A percentile compares a stretch with the other conserved stretches of the same genome.
Conservation (phyloP, 208 protist genomes). For the Wallacemonas collosoma region DNA sequence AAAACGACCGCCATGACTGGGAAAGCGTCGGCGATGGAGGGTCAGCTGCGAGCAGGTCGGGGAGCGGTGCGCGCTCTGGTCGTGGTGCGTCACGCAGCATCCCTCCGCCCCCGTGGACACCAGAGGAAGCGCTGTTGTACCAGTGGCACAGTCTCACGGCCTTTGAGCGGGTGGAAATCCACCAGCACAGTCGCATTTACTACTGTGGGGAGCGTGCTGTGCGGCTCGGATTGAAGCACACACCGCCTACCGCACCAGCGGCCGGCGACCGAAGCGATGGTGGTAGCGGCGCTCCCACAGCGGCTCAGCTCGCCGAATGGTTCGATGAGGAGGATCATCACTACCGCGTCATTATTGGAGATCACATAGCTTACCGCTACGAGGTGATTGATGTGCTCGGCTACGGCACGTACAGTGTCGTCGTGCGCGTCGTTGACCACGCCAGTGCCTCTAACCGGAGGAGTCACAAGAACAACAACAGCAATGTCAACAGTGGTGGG, state of each 20-base stretch:
- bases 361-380: constrained; percentile 94
- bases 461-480: too few species aligned
- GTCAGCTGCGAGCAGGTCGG: constrained; percentile 8
- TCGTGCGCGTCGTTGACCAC: constrained; percentile 87
- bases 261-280: too few species aligned
- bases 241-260: background rate
- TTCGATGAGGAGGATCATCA: constrained; percentile 87
- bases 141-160: constrained; percentile 53
- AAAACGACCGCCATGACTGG: constrained; percentile 6
- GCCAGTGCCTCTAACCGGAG: constrained; percentile 18
- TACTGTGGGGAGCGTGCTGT: constrained; percentile 74
- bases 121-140: constrained; percentile 38
- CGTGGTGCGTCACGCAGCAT: constrained; percentile 13
- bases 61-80: background rate
- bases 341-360: constrained; percentile 84
- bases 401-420: constrained; percentile 83
- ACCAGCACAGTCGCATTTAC: constrained; percentile 67
- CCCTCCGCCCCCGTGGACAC: constrained; percentile 45
- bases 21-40: constrained; percentile 2
- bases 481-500: too few species aligned
- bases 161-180: constrained; percentile 84
- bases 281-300: too few species aligned
- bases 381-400: constrained; percentile 74
- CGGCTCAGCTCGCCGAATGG: background rate
- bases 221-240: constrained; percentile 21